These are phyloP conservation scores for Inosperma sp. DNA, from an alignment of 768 basidiomycete genomes.

Conservation along the genomic window DNA sequence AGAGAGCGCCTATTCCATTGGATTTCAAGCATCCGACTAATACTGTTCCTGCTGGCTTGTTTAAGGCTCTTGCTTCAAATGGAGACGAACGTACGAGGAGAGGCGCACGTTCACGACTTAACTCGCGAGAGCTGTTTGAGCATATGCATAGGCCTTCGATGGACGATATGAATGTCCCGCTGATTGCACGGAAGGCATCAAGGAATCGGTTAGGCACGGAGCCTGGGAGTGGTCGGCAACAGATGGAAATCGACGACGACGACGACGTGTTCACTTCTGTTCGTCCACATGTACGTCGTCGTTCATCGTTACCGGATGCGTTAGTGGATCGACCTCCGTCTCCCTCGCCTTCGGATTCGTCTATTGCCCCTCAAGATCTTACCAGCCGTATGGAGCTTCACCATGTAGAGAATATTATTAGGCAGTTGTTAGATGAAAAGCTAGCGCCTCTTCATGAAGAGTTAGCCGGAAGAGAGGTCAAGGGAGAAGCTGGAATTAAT, in stretches of 20 bases:
- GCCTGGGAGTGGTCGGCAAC: constrained; percentile 3
- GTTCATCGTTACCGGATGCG: constrained; percentile 56
- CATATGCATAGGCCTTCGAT: constrained; percentile 66
- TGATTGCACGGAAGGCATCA: constrained; percentile 60
- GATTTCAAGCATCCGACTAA: constrained; percentile 68
- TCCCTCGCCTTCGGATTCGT: constrained; percentile 36
- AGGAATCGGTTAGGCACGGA: constrained; percentile 47
- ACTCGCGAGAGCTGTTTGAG: constrained; percentile 71
- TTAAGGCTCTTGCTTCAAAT: constrained; percentile 66
- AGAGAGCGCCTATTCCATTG: constrained; percentile 70
- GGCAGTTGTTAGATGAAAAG: constrained; percentile 65
- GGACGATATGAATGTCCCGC: constrained; percentile 67
- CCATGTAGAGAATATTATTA: constrained; percentile 57
- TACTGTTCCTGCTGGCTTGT: constrained; percentile 80
- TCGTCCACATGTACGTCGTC: constrained; percentile 39
- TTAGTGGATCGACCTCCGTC: constrained; percentile 44
- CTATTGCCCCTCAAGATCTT: constrained; percentile 42
- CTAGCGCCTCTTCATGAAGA: constrained; percentile 48
- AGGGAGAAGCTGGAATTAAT: constrained; percentile 28
- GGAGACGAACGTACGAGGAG: constrained; percentile 66
- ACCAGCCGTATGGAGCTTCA: constrained; percentile 55
- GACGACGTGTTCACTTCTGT: constrained; percentile 36
- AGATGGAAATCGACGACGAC: constrained; percentile 17
- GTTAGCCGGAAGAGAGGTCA: constrained; percentile 25
- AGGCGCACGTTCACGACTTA: constrained; percentile 69